Evolutionary conservation across 352 stramenopile genomes (phyloP).

Genomic region (Phytophthora cactorum): DNA sequence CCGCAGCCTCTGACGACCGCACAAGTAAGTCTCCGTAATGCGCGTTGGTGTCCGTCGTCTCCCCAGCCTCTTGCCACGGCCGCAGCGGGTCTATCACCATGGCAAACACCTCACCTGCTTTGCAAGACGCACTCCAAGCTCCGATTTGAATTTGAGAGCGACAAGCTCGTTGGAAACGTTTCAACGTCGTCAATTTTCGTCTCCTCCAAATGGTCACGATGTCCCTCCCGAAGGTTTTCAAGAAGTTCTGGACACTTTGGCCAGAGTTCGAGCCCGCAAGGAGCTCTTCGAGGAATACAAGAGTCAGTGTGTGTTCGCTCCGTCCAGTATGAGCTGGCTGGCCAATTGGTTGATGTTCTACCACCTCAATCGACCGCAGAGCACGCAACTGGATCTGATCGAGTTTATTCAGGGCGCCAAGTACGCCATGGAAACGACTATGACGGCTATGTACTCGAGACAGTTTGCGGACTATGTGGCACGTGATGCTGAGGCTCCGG

Average conservation of each 20-base stretch:
- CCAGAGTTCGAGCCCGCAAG: constrained; percentile 21
- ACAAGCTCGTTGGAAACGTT: not conserved
- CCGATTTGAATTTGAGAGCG: not conserved
- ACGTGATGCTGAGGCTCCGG: constrained; percentile 17
- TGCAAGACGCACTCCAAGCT: not conserved
- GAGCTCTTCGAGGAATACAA: constrained; percentile 26
- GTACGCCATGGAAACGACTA: constrained; percentile 32
- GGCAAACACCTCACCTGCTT: not conserved
- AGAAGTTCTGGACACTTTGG: constrained; percentile 26
- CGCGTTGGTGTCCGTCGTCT: not conserved
- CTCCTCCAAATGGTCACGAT: not conserved
- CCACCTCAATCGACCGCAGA: constrained; percentile 38
- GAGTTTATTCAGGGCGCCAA: constrained; percentile 41
- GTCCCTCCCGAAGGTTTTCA: constrained; percentile 16
- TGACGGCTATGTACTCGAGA: constrained; percentile 38
- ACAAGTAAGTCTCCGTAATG: not conserved
- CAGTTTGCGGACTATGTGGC: constrained; percentile 35
- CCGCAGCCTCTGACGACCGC: not conserved
- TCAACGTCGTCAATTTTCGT: constrained; percentile 13
- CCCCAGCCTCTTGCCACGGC: not conserved
- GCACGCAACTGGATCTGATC: constrained; percentile 32
- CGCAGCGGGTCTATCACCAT: not conserved
- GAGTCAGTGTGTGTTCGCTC: constrained; percentile 23
- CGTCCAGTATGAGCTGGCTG: constrained; percentile 23
- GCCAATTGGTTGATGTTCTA: constrained; percentile 39